Percentiles rank a stretch among this genome's conserved stretches.
Evolutionary conservation across 2,329 filamentous ascomycete species (phyloP).

Genomic region (Ceratocystis variospora): DNA sequence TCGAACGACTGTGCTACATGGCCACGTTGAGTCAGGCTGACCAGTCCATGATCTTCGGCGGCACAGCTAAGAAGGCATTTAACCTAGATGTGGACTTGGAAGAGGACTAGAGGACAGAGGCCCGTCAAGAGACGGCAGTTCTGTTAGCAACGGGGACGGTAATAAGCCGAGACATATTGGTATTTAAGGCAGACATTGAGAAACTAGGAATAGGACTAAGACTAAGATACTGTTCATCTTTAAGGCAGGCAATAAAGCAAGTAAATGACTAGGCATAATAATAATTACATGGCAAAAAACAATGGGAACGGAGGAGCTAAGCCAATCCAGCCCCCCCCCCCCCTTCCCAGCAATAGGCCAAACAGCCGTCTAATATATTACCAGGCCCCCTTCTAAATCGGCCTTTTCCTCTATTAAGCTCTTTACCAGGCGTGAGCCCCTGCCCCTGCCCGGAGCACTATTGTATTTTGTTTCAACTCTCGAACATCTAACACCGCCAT

Average conservation of each 20-base stretch:
- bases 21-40: constrained; percentile 46
- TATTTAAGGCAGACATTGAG: background rate
- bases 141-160: background rate
- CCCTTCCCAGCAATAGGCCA: background rate
- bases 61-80: constrained; percentile 61
- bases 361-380: background rate
- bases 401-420: background rate
- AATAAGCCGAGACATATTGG: background rate
- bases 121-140: background rate
- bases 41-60: constrained; percentile 54
- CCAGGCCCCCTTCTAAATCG: background rate
- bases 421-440: background rate
- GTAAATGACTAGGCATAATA: constrained; percentile 4
- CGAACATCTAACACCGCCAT: constrained; percentile 13
- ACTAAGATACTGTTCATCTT: background rate
- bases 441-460: constrained; percentile 12
- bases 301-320: background rate
- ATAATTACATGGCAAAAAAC: background rate
- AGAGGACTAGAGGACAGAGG: background rate
- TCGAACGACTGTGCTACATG: constrained; percentile 53
- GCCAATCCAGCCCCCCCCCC: too few species aligned
- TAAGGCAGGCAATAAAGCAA: background rate
- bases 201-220: background rate
- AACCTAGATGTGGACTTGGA: constrained; percentile 17
- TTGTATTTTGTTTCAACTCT: constrained; percentile 10